A percentile compares a stretch with the other conserved stretches of the same genome.
Conservation (phyloP, 2,329 filamentous ascomycete genomes). For the Claviceps monticola region DNA sequence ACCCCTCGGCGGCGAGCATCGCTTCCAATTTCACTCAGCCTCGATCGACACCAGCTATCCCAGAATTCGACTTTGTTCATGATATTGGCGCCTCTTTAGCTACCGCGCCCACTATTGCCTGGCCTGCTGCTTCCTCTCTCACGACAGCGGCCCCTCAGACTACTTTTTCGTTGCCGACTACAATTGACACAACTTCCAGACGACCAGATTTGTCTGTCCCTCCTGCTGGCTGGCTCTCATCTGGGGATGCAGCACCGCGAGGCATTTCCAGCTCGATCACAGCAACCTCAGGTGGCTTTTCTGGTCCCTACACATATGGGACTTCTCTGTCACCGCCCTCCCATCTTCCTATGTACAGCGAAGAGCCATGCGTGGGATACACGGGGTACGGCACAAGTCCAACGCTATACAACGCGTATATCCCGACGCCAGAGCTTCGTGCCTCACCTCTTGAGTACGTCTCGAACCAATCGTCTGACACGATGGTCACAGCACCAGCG, state of each 20-base stretch:
- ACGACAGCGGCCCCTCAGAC: slow-evolving; percentile 33
- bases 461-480: slow-evolving; percentile 33
- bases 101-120: slow-evolving; percentile 10
- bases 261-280: slow-evolving; percentile 11
- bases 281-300: slow-evolving; percentile 10
- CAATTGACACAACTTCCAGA: not conserved
- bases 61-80: slow-evolving; percentile 9
- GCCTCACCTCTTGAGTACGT: slow-evolving; percentile 30
- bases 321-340: slow-evolving; percentile 15
- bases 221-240: slow-evolving; percentile 18
- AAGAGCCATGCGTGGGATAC: slow-evolving; percentile 17
- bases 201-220: slow-evolving; percentile 20
- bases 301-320: slow-evolving; percentile 17
- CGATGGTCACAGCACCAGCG: slow-evolving; percentile 31
- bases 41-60: slow-evolving; percentile 11
- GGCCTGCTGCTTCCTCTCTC: slow-evolving; percentile 27
- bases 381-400: slow-evolving; percentile 20
- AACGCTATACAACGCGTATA: slow-evolving; percentile 20
- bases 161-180: slow-evolving; percentile 29
- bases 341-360: slow-evolving; percentile 22
- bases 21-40: slow-evolving; percentile 11
- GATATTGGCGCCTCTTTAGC: slow-evolving; percentile 12
- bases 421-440: slow-evolving; percentile 31
- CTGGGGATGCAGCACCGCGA: slow-evolving; percentile 14
- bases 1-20: slow-evolving; percentile 8